These are phyloP conservation scores for Wickerhamiella siamensis DNA, from an alignment of 805 yeast species.

Conservation along the genomic window DNA sequence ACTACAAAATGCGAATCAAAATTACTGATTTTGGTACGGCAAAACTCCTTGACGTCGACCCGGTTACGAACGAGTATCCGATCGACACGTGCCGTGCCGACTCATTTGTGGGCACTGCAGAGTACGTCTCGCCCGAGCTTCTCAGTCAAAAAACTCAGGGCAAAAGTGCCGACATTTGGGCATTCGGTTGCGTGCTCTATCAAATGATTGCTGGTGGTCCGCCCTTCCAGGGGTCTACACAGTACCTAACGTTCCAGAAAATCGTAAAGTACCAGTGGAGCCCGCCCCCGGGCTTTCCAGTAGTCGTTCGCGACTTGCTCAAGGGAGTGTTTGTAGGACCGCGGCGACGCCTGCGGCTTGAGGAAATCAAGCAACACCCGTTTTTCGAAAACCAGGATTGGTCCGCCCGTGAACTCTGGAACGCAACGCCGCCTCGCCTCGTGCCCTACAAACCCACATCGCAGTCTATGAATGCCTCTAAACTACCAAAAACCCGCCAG, in stretches of 20 bases:
- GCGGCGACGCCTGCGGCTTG: conserved; percentile 42
- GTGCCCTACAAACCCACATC: conserved; percentile 31
- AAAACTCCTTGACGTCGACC: conserved; percentile 38
- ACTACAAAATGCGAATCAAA: conserved; percentile 73
- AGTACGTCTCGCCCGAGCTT: conserved; percentile 87
- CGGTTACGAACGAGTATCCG: conserved; percentile 21
- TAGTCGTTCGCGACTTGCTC: conserved; percentile 49
- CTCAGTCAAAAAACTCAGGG: conserved; percentile 67
- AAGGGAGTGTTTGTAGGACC: conserved; percentile 57
- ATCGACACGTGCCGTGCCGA: conserved; percentile 27
- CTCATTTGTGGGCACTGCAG: conserved; percentile 96
- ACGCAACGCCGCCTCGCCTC: conserved; percentile 46
- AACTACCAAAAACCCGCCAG: conserved; percentile 1
- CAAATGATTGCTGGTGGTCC: conserved; percentile 76
- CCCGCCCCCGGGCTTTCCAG: conserved; percentile 56
- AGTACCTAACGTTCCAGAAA: conserved; percentile 74
- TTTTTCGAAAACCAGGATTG: conserved; percentile 64
- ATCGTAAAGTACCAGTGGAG: conserved; percentile 64
- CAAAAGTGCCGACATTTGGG: conserved; percentile 83
- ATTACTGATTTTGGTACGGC: conserved; percentile 99
- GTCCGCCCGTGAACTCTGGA: conserved; percentile 61
- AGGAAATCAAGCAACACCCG: conserved; percentile 45
- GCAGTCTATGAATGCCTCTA: conserved; percentile 15
- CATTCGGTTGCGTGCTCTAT: conserved; percentile 74
- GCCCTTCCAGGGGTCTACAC: conserved; percentile 79